Base-by-base conservation (phyloP, 2,329 filamentous ascomycete species). In the Paraphoma sp. region DNA sequence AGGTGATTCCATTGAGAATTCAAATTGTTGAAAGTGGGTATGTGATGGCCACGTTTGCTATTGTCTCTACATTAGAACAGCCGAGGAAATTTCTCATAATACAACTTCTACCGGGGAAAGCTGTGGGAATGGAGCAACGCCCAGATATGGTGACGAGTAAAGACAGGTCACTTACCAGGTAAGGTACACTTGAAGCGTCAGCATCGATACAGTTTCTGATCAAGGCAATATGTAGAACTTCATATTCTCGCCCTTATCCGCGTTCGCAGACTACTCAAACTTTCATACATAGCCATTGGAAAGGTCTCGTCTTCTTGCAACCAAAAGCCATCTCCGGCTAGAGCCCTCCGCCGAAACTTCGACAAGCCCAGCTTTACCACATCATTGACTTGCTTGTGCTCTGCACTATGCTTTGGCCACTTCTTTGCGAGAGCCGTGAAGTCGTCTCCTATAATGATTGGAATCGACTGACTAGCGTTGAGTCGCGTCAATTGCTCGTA, bases 341-440 rank as follows among this genome's bases (percentile, higher is more conserved):
- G 50, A 2, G 41, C 58, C 18, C 64, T 68, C 53, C 65, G 66
- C 45, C 53, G 50, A 56, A 54, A 65, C 9, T 23, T 42, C 7
- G 49, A 33, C 11, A 69, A 48, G 17, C 55, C 57, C 2, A 45
- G 28, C 51, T 56, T 67, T 30, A 63, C 44, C 41, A 67, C 31
- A 4, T 23, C 42, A 50, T 68, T 64, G 2, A 70, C 70, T 51
- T 72, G 62, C 30, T 49, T 54, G 33, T 64, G 54, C 51, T 70
- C 69, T 9, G 59, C 51, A 53, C 64, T 71, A 9, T 55, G 63
- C 48, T 64, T 72, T n/a, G 68, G 67, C 69, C 69, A 73, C 46
- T 72, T 73, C 1, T 53, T 52, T 31, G 59, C 29, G n/a, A 73
- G 53, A 8, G 63, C 60, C 44, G 67, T 65, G 45, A 73, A 72